phyloP scores from a whole-genome alignment of 108 stramenopile genomes.

The Epipyxis sp. region DNA sequence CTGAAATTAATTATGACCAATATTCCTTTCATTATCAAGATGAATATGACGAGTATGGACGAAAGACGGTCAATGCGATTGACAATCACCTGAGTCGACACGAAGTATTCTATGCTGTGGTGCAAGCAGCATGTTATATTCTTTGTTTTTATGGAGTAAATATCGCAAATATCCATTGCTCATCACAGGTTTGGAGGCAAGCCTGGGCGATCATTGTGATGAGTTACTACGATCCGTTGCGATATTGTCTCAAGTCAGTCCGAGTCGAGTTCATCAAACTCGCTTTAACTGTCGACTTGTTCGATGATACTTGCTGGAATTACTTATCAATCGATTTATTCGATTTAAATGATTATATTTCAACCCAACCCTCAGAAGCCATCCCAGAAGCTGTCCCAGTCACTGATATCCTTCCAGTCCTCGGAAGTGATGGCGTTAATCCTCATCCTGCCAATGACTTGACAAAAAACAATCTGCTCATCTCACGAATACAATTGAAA shows the following conservation, averaged over 20 bases:
- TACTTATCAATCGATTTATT: background rate
- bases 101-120: slow-evolving; percentile 83
- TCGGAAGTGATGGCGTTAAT: too few species aligned
- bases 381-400: background rate
- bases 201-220: slow-evolving; percentile 63
- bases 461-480: too few species aligned
- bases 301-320: slow-evolving; percentile 43
- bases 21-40: too few species aligned
- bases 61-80: background rate
- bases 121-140: slow-evolving; percentile 93
- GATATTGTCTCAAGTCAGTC: slow-evolving; percentile 85
- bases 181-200: background rate
- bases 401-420: too few species aligned
- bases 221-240: slow-evolving; percentile 74
- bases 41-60: slow-evolving; percentile 25
- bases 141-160: slow-evolving; percentile 90
- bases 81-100: slow-evolving; percentile 41
- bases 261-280: slow-evolving; percentile 81
- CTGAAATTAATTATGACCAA: too few species aligned
- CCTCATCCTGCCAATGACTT: too few species aligned
- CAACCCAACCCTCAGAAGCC: background rate
- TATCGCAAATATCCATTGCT: too few species aligned
- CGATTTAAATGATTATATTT: background rate
- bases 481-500: too few species aligned
- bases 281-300: slow-evolving; percentile 60